Evolutionary conservation across 768 basidiomycete species (phyloP), one percentile per base, ranked within the genome.

Genomic region (button mushroom (Agaricus bisporus)): DNA sequence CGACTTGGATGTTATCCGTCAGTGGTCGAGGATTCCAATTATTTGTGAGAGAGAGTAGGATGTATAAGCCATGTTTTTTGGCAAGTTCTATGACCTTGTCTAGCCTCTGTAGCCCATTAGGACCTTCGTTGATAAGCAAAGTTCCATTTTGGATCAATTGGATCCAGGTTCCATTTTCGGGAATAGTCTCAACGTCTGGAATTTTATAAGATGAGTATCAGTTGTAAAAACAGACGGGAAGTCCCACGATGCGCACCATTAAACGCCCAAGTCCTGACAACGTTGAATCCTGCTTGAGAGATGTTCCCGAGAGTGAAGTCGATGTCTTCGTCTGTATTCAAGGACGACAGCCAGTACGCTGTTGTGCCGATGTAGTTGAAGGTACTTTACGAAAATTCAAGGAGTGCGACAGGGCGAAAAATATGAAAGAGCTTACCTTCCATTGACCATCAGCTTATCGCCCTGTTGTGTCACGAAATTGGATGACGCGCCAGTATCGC

Each of bases 191-290:
- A 39, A 84, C 82, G 57, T 82, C 80, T 81, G 39, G 41, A 45
- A 54, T 48, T 41, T 4, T 25, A 15, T 17, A 11, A n/a, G 49
- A 41, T n/a, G 8, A 32, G 2, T 32, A 32, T 32, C 32, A 8
- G 32, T 41, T 29, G 9, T 51, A 41, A 48, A 48, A 17, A 11
- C 29, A 51, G 37, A 14, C 50, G 52, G 25, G 22, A 29, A 35
- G 49, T 49, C 53, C 32, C 32, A 11, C 36, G 46, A 57, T 63
- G 36, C 53, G 32, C 38, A 78, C 84, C 86, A 66, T 87, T 86
- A 65, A 87, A 88, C 15, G 77, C 86, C 86, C 86, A 88, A 3
- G 80, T 71, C 39, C 85, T 74, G 26, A 87, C 77, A 18, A 83
- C 83, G 37, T 70, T 80, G 58, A 83, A 73, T 7, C 80, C 81